Conservation (phyloP, 371 early-diverging fungal species). For the Rhizopus delemar region DNA sequence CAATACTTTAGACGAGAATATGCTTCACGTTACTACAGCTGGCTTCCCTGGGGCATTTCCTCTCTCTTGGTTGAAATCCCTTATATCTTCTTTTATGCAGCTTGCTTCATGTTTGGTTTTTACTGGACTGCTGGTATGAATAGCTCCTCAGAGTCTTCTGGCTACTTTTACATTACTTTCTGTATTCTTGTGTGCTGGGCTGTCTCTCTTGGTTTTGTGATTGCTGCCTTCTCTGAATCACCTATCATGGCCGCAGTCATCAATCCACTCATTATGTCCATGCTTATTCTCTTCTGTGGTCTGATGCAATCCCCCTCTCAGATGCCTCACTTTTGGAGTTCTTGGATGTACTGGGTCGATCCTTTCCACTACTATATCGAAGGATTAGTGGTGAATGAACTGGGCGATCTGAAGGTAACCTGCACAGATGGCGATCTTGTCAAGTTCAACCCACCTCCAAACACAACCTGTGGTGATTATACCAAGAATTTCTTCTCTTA, state of each 20-base stretch:
- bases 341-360: slow-evolving; percentile 81
- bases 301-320: slow-evolving; percentile 63
- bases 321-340: slow-evolving; percentile 77
- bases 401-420: slow-evolving; percentile 52
- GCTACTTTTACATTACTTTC: slow-evolving; percentile 67
- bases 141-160: slow-evolving; percentile 48
- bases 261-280: slow-evolving; percentile 72
- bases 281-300: slow-evolving; percentile 74
- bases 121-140: slow-evolving; percentile 78
- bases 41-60: slow-evolving; percentile 61
- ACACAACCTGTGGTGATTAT: slow-evolving; percentile 66
- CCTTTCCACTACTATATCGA: slow-evolving; percentile 79
- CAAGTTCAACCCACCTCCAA: slow-evolving; percentile 56
- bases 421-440: slow-evolving; percentile 58
- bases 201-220: slow-evolving; percentile 65
- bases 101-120: slow-evolving; percentile 63
- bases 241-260: slow-evolving; percentile 74
- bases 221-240: slow-evolving; percentile 52
- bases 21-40: slow-evolving; percentile 72
- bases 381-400: slow-evolving; percentile 70
- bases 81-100: slow-evolving; percentile 53
- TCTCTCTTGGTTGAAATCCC: slow-evolving; percentile 65
- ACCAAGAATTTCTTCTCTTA: slow-evolving; percentile 54
- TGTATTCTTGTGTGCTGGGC: slow-evolving; percentile 65
- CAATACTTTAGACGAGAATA: slow-evolving; percentile 71